phyloP scores from a whole-genome alignment of 192 early-diverging fungal species.

The Geranomyces variabilis region DNA sequence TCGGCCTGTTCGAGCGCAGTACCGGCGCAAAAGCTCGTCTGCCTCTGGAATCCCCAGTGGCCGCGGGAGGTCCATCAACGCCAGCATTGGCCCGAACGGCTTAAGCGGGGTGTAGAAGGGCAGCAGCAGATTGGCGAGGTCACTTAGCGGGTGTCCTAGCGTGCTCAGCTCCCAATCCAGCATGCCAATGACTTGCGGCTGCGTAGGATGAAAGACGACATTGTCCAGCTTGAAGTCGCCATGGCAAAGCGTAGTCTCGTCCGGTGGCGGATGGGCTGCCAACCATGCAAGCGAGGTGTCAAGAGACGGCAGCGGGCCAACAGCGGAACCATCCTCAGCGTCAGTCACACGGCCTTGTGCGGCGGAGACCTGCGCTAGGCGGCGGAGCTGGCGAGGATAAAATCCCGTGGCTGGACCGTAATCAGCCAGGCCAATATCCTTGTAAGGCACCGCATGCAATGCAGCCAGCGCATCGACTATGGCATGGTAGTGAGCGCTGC shows the following conservation, averaged over 20 bases:
- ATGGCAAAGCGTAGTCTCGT: conserved; percentile 84
- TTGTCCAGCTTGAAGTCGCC: conserved; percentile 91
- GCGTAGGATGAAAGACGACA: conserved; percentile 74
- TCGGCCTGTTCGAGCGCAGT: conserved; percentile 65
- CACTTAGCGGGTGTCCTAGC: conserved; percentile 87
- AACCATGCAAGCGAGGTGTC: conserved; percentile 79
- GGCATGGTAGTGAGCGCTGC: conserved; percentile 41
- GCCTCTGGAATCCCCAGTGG: conserved; percentile 63
- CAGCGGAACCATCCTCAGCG: conserved; percentile 44
- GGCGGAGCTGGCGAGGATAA: conserved; percentile 84
- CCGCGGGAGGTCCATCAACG: conserved; percentile 34
- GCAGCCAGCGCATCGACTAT: conserved; percentile 77
- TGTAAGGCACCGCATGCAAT: conserved; percentile 76
- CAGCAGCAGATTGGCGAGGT: conserved; percentile 85
- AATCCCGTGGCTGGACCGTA: conserved; percentile 74
- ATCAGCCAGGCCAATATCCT: conserved; percentile 63
- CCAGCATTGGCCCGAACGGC: not conserved
- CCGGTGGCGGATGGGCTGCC: conserved; percentile 61
- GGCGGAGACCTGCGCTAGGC: conserved; percentile 62
- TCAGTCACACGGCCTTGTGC: conserved; percentile 72
- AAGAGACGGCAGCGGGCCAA: conserved; percentile 72
- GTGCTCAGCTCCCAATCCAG: conserved; percentile 90
- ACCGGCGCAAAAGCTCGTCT: conserved; percentile 69
- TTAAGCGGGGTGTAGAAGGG: conserved; percentile 58
- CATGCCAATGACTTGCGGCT: conserved; percentile 77